Evolutionary conservation across 768 basidiomycete genomes (phyloP), one percentile per base, ranked within the genome.

Genomic region (Russula sp.): DNA sequence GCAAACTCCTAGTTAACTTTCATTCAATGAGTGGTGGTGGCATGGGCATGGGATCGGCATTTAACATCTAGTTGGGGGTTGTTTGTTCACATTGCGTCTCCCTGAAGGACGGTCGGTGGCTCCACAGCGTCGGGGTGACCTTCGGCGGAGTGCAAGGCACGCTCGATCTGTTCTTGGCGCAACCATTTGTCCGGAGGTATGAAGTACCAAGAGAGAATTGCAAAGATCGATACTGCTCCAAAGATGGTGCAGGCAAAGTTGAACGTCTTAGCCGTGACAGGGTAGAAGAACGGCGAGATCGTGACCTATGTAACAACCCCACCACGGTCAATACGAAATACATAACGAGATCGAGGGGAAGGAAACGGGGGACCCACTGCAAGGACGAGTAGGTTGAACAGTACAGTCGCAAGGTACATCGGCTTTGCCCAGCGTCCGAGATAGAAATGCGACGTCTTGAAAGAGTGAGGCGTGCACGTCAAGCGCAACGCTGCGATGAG

Each of bases 251-350:
- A 77, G 8, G 90, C 86, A 71, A 92, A 95, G 75, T 96, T 96
- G 79, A 95, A 92, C 1, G 81, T 87, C 64, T 83, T 74, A 0
- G 87, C 80, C 11, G 79, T 84, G 32, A 92, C 88, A 0, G 94
- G 94, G 79, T 91, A 96, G 73, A 79, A 84, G 79, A 93, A 95
- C 1, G 94, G 94, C 28, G 93, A 94, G 59, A 91, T 79, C 79
- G 88, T 84, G 67, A 89, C 86, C 90, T 90, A 65, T 22, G 54
- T 55, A 22, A 5, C 40, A n/a, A n/a, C 40, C 40, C 16, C 40
- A 18, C 30, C 30, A 30, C 28, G 28, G 28, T 28, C 4, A 28
- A 28, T 4, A 28, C 28, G 28, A 28, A 28, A 28, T 28, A 28
- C 28, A 28, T 28, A 28, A 32, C 32, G 32, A 32, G 9, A 9